A percentile compares a stretch with the other conserved stretches of the same genome.
Evolutionary conservation across 2,329 filamentous ascomycete genomes (phyloP).

Genomic region (Spiromastix sp.): DNA sequence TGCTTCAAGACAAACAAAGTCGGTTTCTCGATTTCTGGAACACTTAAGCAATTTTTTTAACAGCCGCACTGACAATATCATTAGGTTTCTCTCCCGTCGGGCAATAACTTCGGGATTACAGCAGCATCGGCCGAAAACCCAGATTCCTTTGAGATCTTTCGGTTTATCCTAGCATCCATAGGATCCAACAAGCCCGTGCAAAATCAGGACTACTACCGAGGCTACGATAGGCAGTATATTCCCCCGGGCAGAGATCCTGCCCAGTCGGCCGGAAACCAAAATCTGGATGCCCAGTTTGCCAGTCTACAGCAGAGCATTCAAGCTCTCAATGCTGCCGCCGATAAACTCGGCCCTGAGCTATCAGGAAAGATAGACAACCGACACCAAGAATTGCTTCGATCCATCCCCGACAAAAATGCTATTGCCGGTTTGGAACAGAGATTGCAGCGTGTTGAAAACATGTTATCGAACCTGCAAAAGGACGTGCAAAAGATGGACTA

Average conservation of each 20-base stretch:
- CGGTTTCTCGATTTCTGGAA: slow-evolving; percentile 7
- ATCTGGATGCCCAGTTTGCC: too few species aligned
- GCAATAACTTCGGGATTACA: slow-evolving; percentile 78
- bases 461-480: slow-evolving; percentile 39
- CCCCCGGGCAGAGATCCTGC: too few species aligned
- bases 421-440: slow-evolving; percentile 33
- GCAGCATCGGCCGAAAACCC: slow-evolving; percentile 84
- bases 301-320: too few species aligned
- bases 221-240: slow-evolving; percentile 12
- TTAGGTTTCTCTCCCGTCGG: slow-evolving; percentile 62
- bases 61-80: slow-evolving; percentile 11
- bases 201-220: neutral
- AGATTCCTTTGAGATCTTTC: slow-evolving; percentile 90
- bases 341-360: too few species aligned
- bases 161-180: slow-evolving; percentile 45
- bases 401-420: slow-evolving; percentile 20
- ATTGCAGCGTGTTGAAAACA: slow-evolving; percentile 44
- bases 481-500: slow-evolving; percentile 50
- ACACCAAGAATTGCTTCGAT: slow-evolving; percentile 42
- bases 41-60: neutral
- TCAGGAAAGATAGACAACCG: slow-evolving; percentile 42
- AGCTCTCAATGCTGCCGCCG: too few species aligned
- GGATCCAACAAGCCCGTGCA: too few species aligned
- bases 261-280: too few species aligned
- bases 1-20: slow-evolving; percentile 75